Conservation (phyloP, 1,284 basidiomycete genomes). For the Pholiota adiposa region DNA sequence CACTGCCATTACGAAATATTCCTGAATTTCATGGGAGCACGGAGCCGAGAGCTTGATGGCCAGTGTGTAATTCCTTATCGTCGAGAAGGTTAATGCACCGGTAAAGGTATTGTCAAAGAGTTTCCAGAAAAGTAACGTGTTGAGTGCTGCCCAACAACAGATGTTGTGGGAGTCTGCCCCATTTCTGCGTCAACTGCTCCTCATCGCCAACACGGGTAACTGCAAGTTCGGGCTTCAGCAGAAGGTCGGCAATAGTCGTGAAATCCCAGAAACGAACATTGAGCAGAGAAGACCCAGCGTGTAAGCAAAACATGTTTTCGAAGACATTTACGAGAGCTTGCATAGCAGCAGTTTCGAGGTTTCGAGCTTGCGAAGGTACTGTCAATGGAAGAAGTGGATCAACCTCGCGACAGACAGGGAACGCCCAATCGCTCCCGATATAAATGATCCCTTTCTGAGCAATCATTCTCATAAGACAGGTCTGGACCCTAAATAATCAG, state of each 20-base stretch:
- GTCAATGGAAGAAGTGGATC: not conserved
- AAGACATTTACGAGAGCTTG: not conserved
- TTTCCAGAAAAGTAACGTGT: not conserved
- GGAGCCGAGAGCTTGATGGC: conserved; percentile 10
- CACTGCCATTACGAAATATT: not conserved
- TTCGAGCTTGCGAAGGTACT: not conserved
- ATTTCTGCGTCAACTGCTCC: not conserved
- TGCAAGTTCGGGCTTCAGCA: not conserved
- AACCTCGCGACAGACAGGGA: not conserved
- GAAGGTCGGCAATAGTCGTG: not conserved
- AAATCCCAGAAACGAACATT: not conserved
- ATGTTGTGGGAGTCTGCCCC: not conserved
- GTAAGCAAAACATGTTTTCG: not conserved
- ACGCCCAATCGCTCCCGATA: not conserved
- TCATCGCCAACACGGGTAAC: not conserved
- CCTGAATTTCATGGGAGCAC: conserved; percentile 3
- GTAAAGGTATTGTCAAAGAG: conserved; percentile 3
- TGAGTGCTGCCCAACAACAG: not conserved
- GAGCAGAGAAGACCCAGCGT: not conserved
- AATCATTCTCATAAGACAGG: not conserved
- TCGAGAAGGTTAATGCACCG: conserved; percentile 13
- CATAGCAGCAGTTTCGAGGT: not conserved
- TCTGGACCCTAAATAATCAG: not conserved
- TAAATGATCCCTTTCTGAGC: not conserved
- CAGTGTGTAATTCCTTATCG: conserved; percentile 6